Percentiles rank a stretch among this genome's conserved stretches.
phyloP scores from a whole-genome alignment of 208 protist species.

The Vickermania ingenoplastis region DNA sequence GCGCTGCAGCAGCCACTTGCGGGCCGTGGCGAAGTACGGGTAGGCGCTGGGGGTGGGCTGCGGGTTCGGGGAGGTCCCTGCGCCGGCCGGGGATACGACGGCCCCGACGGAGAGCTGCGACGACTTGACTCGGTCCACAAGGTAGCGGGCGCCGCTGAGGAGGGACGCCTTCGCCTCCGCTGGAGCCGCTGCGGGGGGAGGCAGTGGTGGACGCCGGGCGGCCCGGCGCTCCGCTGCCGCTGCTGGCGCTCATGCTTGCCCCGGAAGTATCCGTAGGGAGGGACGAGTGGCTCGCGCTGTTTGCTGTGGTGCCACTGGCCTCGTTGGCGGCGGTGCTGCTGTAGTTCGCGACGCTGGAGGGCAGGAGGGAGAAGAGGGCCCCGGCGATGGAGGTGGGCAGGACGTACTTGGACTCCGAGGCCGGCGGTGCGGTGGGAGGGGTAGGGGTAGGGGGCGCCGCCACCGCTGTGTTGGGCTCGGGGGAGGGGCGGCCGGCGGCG shows the following conservation, averaged over 20 bases:
- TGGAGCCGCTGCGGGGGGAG: not conserved
- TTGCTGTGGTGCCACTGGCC: too few species aligned
- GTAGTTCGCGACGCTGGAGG: not conserved
- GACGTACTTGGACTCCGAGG: not conserved
- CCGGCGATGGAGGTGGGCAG: constrained; percentile 18
- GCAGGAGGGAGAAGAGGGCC: constrained; percentile 28
- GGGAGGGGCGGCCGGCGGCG: not conserved
- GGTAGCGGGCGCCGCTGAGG: not conserved
- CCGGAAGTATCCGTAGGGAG: too few species aligned
- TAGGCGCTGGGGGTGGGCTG: not conserved
- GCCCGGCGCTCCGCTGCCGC: too few species aligned
- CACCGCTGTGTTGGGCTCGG: not conserved
- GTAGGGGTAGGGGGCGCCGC: not conserved
- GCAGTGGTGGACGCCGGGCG: not conserved
- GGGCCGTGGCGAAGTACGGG: not conserved
- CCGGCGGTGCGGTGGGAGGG: not conserved
- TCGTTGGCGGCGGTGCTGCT: too few species aligned
- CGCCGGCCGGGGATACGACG: not conserved
- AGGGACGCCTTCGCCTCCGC: not conserved
- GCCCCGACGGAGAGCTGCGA: not conserved
- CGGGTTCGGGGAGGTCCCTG: not conserved
- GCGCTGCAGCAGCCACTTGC: not conserved
- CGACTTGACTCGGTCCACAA: not conserved
- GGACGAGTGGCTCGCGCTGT: too few species aligned
- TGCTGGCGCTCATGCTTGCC: too few species aligned